These are phyloP conservation scores for Huntiella savannae DNA, from an alignment of 2,329 filamentous ascomycete species.

Conservation along the genomic window DNA sequence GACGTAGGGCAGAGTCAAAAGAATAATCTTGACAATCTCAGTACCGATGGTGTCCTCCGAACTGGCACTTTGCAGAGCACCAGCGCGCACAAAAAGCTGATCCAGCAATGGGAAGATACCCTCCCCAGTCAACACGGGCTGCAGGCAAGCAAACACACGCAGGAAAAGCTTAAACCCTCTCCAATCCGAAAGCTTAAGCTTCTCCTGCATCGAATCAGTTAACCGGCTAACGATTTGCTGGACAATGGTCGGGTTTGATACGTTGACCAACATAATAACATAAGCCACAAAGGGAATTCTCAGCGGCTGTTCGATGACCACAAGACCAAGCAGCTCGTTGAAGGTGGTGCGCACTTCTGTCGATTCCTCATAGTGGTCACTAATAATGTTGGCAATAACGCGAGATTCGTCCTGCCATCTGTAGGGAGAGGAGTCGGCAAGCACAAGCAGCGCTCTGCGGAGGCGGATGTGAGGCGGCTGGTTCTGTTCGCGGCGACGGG, in stretches of 20 bases:
- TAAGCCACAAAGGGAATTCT: slow-evolving; percentile 93
- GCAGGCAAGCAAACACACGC: slow-evolving; percentile 75
- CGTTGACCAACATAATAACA: slow-evolving; percentile 62
- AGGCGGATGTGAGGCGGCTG: slow-evolving; percentile 49
- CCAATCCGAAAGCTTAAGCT: slow-evolving; percentile 60
- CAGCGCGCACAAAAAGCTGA: slow-evolving; percentile 79
- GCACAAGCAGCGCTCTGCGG: slow-evolving; percentile 57
- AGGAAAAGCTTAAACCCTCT: slow-evolving; percentile 77
- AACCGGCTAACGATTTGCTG: slow-evolving; percentile 49
- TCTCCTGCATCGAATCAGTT: slow-evolving; percentile 41
- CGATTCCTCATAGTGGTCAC: slow-evolving; percentile 72
- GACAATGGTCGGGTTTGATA: slow-evolving; percentile 54
- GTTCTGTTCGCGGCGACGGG: slow-evolving; percentile 55
- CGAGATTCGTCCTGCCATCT: slow-evolving; percentile 62
- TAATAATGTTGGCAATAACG: slow-evolving; percentile 54
- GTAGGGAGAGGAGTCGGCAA: slow-evolving; percentile 66
- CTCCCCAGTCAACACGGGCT: slow-evolving; percentile 61
- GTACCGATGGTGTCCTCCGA: slow-evolving; percentile 69
- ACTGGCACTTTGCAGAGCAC: slow-evolving; percentile 78
- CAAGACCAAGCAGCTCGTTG: slow-evolving; percentile 52
- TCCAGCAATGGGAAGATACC: slow-evolving; percentile 73
- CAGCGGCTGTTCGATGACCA: slow-evolving; percentile 78
- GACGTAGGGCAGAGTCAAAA: slow-evolving; percentile 82
- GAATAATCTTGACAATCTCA: slow-evolving; percentile 90
- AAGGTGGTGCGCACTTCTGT: slow-evolving; percentile 51